Conservation (phyloP, 345 rosid species). For the Bruguiera sexangula region DNA sequence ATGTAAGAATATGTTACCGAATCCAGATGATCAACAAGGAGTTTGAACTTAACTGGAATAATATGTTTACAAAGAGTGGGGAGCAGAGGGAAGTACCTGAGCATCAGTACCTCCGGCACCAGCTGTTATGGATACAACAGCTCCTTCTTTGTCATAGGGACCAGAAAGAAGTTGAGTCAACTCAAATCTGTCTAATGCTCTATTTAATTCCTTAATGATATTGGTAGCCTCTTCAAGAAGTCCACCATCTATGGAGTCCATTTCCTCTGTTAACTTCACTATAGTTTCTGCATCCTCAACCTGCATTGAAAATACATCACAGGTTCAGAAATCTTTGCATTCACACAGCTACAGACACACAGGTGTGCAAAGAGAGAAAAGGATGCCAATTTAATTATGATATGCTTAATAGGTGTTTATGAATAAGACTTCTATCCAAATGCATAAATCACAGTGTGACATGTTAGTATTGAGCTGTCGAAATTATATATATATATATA, state of each 20-base stretch:
- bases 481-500: no score
- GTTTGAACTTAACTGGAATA: neutral
- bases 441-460: no score
- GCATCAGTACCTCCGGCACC: conserved; percentile 99
- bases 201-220: conserved; percentile 65
- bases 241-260: conserved; percentile 78
- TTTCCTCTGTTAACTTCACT: conserved; percentile 78
- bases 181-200: conserved; percentile 66
- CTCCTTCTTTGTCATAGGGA: conserved; percentile 92
- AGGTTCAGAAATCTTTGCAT: no score
- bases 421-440: no score
- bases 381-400: no score
- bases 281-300: conserved; percentile 93
- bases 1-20: neutral
- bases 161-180: conserved; percentile 91
- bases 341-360: no score
- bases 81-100: conserved; percentile 48
- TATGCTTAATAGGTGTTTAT: no score
- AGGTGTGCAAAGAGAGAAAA: no score
- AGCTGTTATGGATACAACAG: conserved; percentile 75
- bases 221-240: conserved; percentile 77
- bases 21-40: neutral
- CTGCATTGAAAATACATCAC: conserved; percentile 32
- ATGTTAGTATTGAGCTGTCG: no score
- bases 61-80: neutral